Evolutionary conservation across 2,329 filamentous ascomycete genomes (phyloP).

Genomic region (Nemania sp.): DNA sequence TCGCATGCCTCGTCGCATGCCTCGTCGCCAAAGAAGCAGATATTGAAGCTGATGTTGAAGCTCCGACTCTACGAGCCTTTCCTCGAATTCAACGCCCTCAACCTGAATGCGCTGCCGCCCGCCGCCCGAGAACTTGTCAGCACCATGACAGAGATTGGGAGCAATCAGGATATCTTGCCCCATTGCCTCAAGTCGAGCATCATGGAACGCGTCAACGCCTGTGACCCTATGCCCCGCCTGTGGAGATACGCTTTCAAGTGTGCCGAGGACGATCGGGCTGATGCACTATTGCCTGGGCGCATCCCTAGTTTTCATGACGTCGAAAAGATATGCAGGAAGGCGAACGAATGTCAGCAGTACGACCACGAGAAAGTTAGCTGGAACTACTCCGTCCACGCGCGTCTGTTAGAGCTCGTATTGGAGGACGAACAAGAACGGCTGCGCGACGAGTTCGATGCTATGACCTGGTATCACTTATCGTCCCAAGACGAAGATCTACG

Average conservation of each 20-base stretch:
- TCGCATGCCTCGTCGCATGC: no score
- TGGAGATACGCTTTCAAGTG: constrained; percentile 23
- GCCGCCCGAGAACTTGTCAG: constrained; percentile 5
- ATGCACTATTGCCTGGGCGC: constrained; percentile 17
- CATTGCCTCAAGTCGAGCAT: constrained; percentile 6
- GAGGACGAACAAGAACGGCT: background rate
- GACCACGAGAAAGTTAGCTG: constrained; percentile 18
- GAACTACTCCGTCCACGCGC: constrained; percentile 14
- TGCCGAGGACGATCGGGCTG: constrained; percentile 6
- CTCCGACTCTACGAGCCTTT: constrained; percentile 12
- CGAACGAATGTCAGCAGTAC: constrained; percentile 10
- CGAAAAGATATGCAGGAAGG: constrained; percentile 19
- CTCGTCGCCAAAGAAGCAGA: no score
- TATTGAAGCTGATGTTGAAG: constrained; percentile 14
- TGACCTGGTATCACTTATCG: constrained; percentile 14
- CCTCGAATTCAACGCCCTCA: constrained; percentile 17
- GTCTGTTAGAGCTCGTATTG: constrained; percentile 5
- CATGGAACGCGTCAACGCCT: background rate
- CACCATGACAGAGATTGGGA: constrained; percentile 13
- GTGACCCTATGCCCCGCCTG: background rate
- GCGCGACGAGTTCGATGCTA: constrained; percentile 14
- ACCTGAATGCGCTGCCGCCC: constrained; percentile 1
- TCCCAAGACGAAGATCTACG: constrained; percentile 9
- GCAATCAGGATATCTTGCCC: constrained; percentile 11
- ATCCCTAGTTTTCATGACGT: constrained; percentile 19